These are phyloP conservation scores for Cercospora beticola DNA, from an alignment of 2,329 filamentous ascomycete species.

Conservation along the genomic window DNA sequence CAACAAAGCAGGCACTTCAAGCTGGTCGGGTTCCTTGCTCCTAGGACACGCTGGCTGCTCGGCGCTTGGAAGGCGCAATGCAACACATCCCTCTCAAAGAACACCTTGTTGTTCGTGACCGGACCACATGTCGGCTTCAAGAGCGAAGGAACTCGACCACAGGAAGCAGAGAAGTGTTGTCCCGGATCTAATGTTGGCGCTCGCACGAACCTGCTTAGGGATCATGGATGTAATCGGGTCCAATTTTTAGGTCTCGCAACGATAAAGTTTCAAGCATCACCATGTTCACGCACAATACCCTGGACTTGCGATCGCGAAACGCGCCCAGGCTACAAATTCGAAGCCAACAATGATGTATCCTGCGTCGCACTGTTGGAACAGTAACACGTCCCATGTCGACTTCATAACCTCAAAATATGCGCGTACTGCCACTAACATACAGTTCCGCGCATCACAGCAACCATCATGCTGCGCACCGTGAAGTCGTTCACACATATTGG, in stretches of 20 bases:
- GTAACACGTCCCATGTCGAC: background rate
- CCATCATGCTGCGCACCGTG: conserved; percentile 14
- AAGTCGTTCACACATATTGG: conserved; percentile 15
- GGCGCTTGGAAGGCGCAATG: background rate
- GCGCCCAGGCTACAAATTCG: background rate
- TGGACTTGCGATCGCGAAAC: background rate
- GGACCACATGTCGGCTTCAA: background rate
- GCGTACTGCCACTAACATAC: background rate
- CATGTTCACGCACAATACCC: background rate
- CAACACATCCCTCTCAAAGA: background rate
- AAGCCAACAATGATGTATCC: background rate
- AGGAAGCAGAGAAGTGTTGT: background rate
- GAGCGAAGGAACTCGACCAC: background rate
- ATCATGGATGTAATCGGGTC: background rate
- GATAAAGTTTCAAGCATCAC: background rate
- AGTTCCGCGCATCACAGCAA: background rate
- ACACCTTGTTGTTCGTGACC: background rate
- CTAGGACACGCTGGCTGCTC: background rate
- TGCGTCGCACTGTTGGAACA: background rate
- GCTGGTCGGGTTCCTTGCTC: background rate
- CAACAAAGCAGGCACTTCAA: background rate
- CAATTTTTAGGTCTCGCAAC: background rate
- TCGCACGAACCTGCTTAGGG: background rate
- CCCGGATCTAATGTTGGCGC: background rate
- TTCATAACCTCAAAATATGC: background rate